A percentile compares a stretch with the other conserved stretches of the same genome.
Conservation (phyloP, 768 basidiomycete genomes). For the Mrakia gelida region DNA sequence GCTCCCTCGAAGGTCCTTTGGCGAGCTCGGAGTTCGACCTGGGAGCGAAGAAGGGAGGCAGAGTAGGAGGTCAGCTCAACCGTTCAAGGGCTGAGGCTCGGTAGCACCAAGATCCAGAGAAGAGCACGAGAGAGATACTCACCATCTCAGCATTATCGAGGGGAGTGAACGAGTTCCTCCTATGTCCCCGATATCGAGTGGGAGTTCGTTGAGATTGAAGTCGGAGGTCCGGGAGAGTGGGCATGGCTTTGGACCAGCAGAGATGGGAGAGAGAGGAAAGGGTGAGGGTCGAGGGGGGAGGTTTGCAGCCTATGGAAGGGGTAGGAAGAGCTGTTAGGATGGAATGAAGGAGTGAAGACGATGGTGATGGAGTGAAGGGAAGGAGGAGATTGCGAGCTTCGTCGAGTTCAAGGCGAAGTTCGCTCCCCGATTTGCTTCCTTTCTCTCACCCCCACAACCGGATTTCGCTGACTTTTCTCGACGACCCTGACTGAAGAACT, state of each 20-base stretch:
- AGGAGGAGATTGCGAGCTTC: neutral
- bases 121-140: neutral
- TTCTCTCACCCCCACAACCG: neutral
- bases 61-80: neutral
- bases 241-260: neutral
- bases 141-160: constrained; percentile 18
- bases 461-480: neutral
- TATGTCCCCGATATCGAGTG: constrained; percentile 14
- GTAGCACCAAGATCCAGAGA: too few relatives aligned
- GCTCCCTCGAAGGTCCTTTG: constrained; percentile 26
- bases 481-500: too few relatives aligned
- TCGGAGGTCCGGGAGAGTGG: neutral
- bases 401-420: neutral
- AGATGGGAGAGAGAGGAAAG: neutral
- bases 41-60: too few relatives aligned
- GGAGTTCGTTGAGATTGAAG: neutral
- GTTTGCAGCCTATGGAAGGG: neutral
- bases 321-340: too few relatives aligned
- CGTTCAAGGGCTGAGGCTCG: neutral
- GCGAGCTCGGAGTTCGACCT: constrained; percentile 11
- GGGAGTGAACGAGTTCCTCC: constrained; percentile 13
- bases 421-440: neutral
- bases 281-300: neutral
- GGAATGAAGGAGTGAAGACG: too few relatives aligned
- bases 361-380: neutral